Evolutionary conservation across 768 basidiomycete genomes (phyloP), one percentile per base, ranked within the genome.

Genomic region (Lyophyllum semitale): DNA sequence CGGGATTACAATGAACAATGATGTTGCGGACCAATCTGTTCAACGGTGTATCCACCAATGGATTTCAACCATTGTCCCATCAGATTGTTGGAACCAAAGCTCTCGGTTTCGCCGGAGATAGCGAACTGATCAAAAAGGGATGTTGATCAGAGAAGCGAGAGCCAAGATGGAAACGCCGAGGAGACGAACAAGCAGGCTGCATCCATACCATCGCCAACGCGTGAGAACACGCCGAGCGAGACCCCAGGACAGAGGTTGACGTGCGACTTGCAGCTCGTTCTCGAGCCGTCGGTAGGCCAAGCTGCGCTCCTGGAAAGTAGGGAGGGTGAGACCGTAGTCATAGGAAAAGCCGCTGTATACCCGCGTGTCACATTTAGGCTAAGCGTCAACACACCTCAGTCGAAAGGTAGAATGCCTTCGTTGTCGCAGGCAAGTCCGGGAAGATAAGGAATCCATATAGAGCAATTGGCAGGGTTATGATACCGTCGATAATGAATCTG

Each of bases 11-110:
- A 30, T 27, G 53, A 32, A 56, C 18, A 23, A 25, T 27, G n/a
- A 42, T 40, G 22, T 7, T 7, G 65, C 68, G 25, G 51, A 82
- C 83, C 82, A 6, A 80, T 81, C 65, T 87, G 84, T 58, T 85
- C 82, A 3, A 88, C 79, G 11, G 83, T 80, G 62, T 82, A 88
- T 5, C 80, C 82, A 8, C 84, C 81, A 13, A 82, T 76, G 12
- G 82, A 77, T 61, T 84, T 83, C 40, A 88, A 72, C 82, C 84
- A 87, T 65, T 87, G 86, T 9, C 85, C 84, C 87, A 88, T 88
- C 35, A 88, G 68, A 69, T 87, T 87, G 62, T 87, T 88, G 18
- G 83, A 84, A 4, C 85, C 84, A 51, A 88, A 83, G 59, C 82
- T 82, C 62, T 88, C 87, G 1, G 83, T 82, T 66, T 88, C 85